Percentiles rank a stretch among this genome's conserved stretches.
phyloP scores from a whole-genome alignment of 148 eudicot genomes.

The Gaultheria prostrata region DNA sequence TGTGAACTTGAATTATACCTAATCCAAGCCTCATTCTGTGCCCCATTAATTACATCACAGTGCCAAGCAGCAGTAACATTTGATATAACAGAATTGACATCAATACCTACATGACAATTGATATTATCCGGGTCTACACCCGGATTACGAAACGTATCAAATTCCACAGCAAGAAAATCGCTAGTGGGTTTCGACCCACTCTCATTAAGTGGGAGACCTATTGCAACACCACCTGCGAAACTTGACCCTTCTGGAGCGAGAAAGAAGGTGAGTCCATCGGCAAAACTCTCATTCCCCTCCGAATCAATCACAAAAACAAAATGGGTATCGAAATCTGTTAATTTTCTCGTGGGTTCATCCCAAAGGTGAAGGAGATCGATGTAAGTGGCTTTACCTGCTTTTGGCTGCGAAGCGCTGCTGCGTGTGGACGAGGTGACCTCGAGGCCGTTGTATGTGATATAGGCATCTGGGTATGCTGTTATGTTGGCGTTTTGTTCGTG shows the following conservation, averaged over 20 bases:
- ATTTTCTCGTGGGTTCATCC: neutral
- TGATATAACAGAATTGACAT: neutral
- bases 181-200: rapidly evolving
- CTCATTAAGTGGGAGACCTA: neutral
- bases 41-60: neutral
- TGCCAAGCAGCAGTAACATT: neutral
- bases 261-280: neutral
- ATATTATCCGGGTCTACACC: neutral
- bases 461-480: neutral
- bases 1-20: neutral
- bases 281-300: rapidly evolving
- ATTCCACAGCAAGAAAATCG: constrained; percentile 28
- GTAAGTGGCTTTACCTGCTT: neutral
- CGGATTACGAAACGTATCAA: neutral
- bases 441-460: neutral
- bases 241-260: neutral
- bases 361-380: neutral
- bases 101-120: neutral
- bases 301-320: neutral
- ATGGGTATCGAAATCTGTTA: neutral
- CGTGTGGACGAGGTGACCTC: neutral
- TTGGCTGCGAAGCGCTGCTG: neutral
- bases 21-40: constrained; percentile 1
- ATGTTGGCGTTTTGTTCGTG: neutral
- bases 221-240: too few relatives aligned